These are phyloP conservation scores for Vicia villosa DNA, from an alignment of 306 rosid species.

Conservation along the genomic window DNA sequence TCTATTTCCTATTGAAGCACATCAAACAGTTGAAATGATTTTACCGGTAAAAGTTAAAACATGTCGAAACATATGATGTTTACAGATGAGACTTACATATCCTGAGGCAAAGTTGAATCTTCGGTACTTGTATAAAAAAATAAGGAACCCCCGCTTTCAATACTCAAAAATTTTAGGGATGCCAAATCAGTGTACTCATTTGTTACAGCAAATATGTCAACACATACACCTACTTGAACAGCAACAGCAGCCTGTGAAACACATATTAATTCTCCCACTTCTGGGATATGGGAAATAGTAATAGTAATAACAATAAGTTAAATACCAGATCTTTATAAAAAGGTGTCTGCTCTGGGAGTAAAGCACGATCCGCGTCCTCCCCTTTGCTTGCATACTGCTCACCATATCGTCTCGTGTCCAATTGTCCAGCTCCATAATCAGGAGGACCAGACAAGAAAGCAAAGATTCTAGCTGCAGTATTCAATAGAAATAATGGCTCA, in stretches of 20 bases:
- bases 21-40: conserved; percentile 32
- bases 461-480: conserved; percentile 84
- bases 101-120: conserved; percentile 97
- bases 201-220: conserved; percentile 94
- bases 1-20: conserved; percentile 28
- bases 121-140: conserved; percentile 78
- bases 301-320: conserved; percentile 29
- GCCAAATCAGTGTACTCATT: conserved; percentile 98
- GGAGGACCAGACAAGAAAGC: conserved; percentile 95
- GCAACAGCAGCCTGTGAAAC: conserved; percentile 89
- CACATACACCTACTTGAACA: conserved; percentile 98
- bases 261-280: conserved; percentile 46
- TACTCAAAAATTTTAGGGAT: conserved; percentile 83
- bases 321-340: conserved; percentile 90
- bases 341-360: conserved; percentile 97
- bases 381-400: conserved; percentile 99
- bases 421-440: conserved; percentile 93
- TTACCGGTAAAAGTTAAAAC: conserved; percentile 34
- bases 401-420: conserved; percentile 93
- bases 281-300: conserved; percentile 24
- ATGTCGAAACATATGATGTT: conserved; percentile 19
- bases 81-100: conserved; percentile 65
- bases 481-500: conserved; percentile 41
- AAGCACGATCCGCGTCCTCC: conserved; percentile 96
- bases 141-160: conserved; percentile 94